Evolutionary conservation across 257 asterid species (phyloP).

Genomic region (Datura wrightii): DNA sequence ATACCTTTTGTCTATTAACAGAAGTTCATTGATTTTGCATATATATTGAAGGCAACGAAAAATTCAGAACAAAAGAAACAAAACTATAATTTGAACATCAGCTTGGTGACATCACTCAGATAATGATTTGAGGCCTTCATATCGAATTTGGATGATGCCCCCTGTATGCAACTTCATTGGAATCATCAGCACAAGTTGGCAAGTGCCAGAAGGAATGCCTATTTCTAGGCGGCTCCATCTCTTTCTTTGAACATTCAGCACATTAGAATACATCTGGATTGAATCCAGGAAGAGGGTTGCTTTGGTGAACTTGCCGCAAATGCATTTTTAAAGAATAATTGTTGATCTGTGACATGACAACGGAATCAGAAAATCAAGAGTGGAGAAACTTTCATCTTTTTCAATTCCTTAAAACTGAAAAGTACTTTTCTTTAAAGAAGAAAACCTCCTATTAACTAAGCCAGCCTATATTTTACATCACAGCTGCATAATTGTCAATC

Average conservation of each 20-base stretch:
- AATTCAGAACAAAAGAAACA: neutral
- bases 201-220: neutral
- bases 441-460: neutral
- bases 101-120: neutral
- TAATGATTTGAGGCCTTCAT: neutral
- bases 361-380: constrained; percentile 11
- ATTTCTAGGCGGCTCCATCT: constrained; percentile 15
- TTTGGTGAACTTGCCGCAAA: constrained; percentile 64
- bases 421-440: neutral
- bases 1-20: neutral
- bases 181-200: constrained; percentile 4
- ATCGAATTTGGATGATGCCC: neutral
- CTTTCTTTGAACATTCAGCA: neutral
- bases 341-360: constrained; percentile 56
- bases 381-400: neutral
- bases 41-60: neutral
- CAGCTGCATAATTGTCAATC: neutral
- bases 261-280: constrained; percentile 66
- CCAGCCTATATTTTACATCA: neutral
- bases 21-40: neutral
- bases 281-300: constrained; percentile 64
- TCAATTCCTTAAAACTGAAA: constrained; percentile 10
- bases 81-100: neutral
- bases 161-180: neutral
- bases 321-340: constrained; percentile 76